Evolutionary conservation across 2,329 filamentous ascomycete species (phyloP).

Genomic region (Fusarium armeniacum): DNA sequence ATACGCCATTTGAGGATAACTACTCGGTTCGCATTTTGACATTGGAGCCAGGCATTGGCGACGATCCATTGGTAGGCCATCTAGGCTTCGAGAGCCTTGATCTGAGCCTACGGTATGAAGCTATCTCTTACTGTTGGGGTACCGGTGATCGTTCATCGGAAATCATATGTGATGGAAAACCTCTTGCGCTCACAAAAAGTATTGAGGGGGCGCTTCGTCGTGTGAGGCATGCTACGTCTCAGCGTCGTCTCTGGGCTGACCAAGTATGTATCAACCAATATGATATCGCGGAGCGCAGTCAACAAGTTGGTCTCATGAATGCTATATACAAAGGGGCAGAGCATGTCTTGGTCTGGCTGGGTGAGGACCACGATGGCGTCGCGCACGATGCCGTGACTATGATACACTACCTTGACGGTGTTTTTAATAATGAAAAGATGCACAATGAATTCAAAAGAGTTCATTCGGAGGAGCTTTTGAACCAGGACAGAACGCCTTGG

Average conservation of each 20-base stretch:
- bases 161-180: conserved; percentile 45
- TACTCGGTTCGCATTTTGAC: conserved; percentile 53
- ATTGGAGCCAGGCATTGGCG: conserved; percentile 49
- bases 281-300: conserved; percentile 53
- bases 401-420: conserved; percentile 48
- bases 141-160: conserved; percentile 40
- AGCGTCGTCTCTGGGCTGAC: conserved; percentile 57
- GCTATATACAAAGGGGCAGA: conserved; percentile 54
- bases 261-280: conserved; percentile 60
- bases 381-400: conserved; percentile 50
- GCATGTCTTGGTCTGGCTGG: conserved; percentile 56
- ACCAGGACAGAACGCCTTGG: conserved; percentile 51
- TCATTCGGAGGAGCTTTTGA: conserved; percentile 51
- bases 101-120: conserved; percentile 49
- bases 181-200: conserved; percentile 51
- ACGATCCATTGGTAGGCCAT: conserved; percentile 50
- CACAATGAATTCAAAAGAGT: conserved; percentile 49
- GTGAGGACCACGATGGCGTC: conserved; percentile 48
- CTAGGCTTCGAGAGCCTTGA: conserved; percentile 48
- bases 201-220: conserved; percentile 52
- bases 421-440: conserved; percentile 52
- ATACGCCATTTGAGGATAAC: conserved; percentile 40
- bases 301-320: conserved; percentile 58
- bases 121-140: conserved; percentile 58
- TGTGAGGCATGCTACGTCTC: conserved; percentile 45